Evolutionary conservation across 805 yeast genomes (phyloP), one percentile per base, ranked within the genome.

Genomic region (Zygotorulaspora chibaensis): DNA sequence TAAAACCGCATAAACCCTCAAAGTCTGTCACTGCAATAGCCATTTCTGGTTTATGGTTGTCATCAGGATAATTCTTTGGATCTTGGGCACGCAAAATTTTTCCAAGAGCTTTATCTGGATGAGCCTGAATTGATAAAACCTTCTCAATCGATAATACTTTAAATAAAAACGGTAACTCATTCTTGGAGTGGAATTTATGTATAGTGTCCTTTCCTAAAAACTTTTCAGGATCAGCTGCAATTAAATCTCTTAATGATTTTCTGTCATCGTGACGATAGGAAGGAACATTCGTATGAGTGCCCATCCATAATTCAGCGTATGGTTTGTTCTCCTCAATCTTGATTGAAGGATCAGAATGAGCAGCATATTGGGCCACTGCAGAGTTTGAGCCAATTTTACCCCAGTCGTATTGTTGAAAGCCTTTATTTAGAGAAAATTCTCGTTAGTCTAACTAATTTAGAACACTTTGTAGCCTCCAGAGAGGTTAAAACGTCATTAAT

Each of bases 31-130:
- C 82, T 8, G 99, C 99, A 61, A 93, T 80, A 41, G 99, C 98
- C 99, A 93, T 93, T 69, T 93, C 99, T n/a, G 99, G 99, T 73
- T 93, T 93, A 71, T 93, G 99, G 73, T 93, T 93, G 66, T 84
- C 95, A 70, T 93, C 99, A 3, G 98, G 98, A 66, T 93, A 93
- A 70, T 93, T 86, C 59, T 81, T 80, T 46, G 99, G 98, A 70
- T 93, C 98, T 25, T 74, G 69, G 13, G 76, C 76, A 61, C 85
- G 96, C 58, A 93, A 75, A 52, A 79, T 79, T 38, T 76, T 80
- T 31, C 85, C 99, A 47, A 93, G 74, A 11, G 74, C 65, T 72
- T 93, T 93, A 71, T 93, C 97, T 25, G 99, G 99, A 65, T 93
- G 99, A 16, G 99, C 98, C 71, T 93, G 99, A 65, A 93, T 91